Conservation (phyloP, 805 yeast genomes). For the Blastobotrys robertii region DNA sequence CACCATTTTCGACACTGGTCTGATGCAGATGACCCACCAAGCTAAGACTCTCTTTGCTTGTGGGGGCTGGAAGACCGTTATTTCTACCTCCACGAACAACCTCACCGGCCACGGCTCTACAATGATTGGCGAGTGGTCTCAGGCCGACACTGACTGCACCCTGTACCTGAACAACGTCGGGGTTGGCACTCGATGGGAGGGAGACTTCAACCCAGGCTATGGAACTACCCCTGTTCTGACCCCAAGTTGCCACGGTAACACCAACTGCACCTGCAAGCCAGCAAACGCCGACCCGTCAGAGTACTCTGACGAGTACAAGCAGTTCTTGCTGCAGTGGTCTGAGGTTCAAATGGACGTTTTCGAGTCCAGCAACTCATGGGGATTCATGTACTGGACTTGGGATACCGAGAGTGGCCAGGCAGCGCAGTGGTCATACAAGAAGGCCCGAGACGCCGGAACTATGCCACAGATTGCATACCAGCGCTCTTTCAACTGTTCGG, state of each 20-base stretch:
- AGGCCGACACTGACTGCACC: slow-evolving; percentile 81
- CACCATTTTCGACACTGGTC: slow-evolving; percentile 48
- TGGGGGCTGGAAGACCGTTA: slow-evolving; percentile 44
- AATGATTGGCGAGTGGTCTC: slow-evolving; percentile 74
- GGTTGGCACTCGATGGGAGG: slow-evolving; percentile 68
- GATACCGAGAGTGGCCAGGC: slow-evolving; percentile 48
- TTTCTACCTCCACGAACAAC: slow-evolving; percentile 43
- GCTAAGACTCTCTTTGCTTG: slow-evolving; percentile 26
- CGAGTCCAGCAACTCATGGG: slow-evolving; percentile 65
- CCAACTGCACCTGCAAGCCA: slow-evolving; percentile 41
- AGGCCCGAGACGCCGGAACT: slow-evolving; percentile 22
- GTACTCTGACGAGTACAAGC: slow-evolving; percentile 48
- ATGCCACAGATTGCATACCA: slow-evolving; percentile 23
- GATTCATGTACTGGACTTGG: slow-evolving; percentile 72
- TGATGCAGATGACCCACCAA: slow-evolving; percentile 22
- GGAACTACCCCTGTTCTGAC: slow-evolving; percentile 17
- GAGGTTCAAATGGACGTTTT: slow-evolving; percentile 79
- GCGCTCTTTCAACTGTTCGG: slow-evolving; percentile 19
- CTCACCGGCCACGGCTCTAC: slow-evolving; percentile 53
- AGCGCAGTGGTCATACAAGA: slow-evolving; percentile 27
- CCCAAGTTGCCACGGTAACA: slow-evolving; percentile 28
- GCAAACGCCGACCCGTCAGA: slow-evolving; percentile 33
- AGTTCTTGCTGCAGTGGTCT: slow-evolving; percentile 51
- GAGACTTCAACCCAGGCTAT: slow-evolving; percentile 33
- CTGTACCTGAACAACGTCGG: slow-evolving; percentile 75